Conservation (phyloP, 148 eudicot species). For the Amaranthus cruentus region DNA sequence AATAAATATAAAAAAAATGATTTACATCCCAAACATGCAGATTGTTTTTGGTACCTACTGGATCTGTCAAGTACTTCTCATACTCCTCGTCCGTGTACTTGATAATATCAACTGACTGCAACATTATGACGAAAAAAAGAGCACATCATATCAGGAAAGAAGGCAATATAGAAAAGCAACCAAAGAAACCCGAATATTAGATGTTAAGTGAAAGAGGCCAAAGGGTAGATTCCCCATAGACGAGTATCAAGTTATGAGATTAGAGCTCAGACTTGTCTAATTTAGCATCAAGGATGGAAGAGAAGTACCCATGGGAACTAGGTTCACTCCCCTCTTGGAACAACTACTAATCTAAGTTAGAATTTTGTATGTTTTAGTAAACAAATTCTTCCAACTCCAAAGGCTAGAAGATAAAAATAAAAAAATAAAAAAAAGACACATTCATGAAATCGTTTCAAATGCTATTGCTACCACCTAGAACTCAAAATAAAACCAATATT, state of each 20-base stretch:
- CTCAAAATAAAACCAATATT: not conserved
- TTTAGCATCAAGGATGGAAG: not conserved
- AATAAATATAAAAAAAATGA: not conserved
- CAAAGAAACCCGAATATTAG: not conserved
- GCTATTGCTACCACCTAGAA: too few species aligned
- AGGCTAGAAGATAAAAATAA: not conserved
- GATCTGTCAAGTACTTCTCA: constrained; percentile 68
- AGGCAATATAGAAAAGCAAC: not conserved
- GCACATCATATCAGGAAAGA: not conserved
- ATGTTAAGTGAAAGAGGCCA: not conserved
- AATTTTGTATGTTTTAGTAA: not conserved
- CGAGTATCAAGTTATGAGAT: not conserved
- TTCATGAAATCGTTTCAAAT: too few species aligned
- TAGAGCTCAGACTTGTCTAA: not conserved
- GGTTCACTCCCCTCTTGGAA: not conserved
- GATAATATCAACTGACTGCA: constrained; percentile 78
- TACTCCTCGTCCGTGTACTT: constrained; percentile 94
- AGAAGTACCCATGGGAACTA: not conserved
- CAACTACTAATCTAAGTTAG: not conserved
- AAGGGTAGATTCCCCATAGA: not conserved
- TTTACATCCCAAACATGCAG: not conserved
- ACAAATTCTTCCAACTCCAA: not conserved
- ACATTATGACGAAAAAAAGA: constrained; percentile 3
- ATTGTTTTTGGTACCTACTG: constrained; percentile 49
- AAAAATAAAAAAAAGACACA: not conserved